Evolutionary conservation across 2,329 filamentous ascomycete genomes (phyloP).

Genomic region (Curvularia sp.): DNA sequence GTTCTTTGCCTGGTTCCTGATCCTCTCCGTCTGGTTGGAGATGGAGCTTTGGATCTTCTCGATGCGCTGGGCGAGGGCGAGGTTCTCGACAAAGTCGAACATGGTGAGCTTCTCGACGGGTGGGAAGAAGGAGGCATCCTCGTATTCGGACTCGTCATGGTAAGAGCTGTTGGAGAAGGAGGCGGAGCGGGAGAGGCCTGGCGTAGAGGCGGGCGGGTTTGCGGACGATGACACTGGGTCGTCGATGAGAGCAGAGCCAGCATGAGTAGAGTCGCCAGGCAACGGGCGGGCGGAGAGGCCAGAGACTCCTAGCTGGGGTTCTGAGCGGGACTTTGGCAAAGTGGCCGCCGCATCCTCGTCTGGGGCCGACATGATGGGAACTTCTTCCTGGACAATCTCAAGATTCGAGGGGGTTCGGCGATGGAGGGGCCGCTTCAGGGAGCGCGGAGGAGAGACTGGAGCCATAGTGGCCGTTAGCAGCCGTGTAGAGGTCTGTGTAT

Average conservation of each 20-base stretch:
- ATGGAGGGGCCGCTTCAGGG: conserved; percentile 33
- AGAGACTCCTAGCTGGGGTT: conserved; percentile 43
- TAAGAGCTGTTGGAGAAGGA: conserved; percentile 89
- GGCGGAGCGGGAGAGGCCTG: conserved; percentile 72
- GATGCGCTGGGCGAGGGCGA: conserved; percentile 86
- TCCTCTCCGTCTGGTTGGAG: conserved; percentile 81
- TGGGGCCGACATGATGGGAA: conserved; percentile 38
- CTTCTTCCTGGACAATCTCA: conserved; percentile 41
- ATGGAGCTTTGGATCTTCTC: conserved; percentile 89
- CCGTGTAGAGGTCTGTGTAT: conserved; percentile 11
- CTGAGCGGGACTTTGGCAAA: conserved; percentile 36
- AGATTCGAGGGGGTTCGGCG: conserved; percentile 42
- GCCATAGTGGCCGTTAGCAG: conserved; percentile 43
- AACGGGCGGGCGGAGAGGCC: conserved; percentile 32
- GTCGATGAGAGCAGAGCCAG: conserved; percentile 41
- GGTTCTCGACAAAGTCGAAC: conserved; percentile 91
- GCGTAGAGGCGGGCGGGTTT: conserved; percentile 59
- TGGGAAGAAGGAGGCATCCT: conserved; percentile 67
- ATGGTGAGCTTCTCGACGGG: conserved; percentile 89
- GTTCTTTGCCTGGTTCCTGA: conserved; percentile 81
- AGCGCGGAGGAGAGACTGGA: conserved; percentile 39
- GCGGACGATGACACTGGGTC: conserved; percentile 56
- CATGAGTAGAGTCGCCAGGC: conserved; percentile 38
- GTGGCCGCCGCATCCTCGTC: conserved; percentile 22
- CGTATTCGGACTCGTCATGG: conserved; percentile 84